Evolutionary conservation across 306 rosid species (phyloP).

Genomic region (Benincasa hispida): DNA sequence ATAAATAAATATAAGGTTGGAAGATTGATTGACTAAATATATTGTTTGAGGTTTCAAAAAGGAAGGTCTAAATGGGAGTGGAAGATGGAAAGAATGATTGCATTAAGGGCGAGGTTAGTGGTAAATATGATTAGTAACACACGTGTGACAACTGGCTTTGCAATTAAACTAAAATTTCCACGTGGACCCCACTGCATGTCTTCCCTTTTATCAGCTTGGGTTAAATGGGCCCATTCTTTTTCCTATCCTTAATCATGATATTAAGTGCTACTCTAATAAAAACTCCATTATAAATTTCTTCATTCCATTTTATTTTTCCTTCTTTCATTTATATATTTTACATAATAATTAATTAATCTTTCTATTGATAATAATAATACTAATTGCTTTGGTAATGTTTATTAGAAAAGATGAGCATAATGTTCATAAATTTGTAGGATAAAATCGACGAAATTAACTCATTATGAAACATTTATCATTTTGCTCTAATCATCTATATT

Average conservation of each 20-base stretch:
- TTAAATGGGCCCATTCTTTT: not conserved
- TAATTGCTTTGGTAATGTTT: too few species aligned
- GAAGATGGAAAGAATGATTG: conserved; percentile 59
- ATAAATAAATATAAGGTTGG: not conserved
- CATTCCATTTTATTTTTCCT: too few species aligned
- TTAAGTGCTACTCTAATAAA: conserved; percentile 14
- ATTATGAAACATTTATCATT: not conserved
- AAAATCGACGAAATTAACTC: not conserved
- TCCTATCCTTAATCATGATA: conserved; percentile 25
- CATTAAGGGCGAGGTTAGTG: conserved; percentile 45
- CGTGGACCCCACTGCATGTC: not conserved
- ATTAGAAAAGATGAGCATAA: not conserved
- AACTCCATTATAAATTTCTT: too few species aligned
- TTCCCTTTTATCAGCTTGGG: not conserved
- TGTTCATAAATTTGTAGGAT: not conserved
- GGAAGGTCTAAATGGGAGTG: conserved; percentile 8
- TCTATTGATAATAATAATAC: too few species aligned
- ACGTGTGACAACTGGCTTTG: conserved; percentile 79
- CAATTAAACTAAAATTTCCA: conserved; percentile 9
- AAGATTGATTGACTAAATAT: not conserved
- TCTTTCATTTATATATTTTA: too few species aligned
- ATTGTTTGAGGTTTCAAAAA: not conserved
- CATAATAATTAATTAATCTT: too few species aligned
- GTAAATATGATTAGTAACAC: conserved; percentile 82
- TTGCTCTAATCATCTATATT: not conserved